A percentile compares a stretch with the other conserved stretches of the same genome.
phyloP scores from a whole-genome alignment of 257 asterid genomes.

The Capsicum pubescens region DNA sequence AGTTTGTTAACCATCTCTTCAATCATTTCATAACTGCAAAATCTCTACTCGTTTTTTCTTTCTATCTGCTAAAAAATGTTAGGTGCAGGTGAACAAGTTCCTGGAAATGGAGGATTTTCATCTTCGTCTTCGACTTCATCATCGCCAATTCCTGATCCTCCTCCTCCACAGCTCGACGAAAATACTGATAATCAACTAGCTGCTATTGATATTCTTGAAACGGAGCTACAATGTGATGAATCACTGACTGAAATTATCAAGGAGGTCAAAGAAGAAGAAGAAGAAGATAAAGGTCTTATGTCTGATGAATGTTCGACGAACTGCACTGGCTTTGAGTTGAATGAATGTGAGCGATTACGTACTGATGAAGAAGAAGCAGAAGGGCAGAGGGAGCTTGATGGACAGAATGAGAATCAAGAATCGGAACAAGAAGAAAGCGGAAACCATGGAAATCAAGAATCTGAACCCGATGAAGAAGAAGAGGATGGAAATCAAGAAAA shows the following conservation, averaged over 20 bases:
- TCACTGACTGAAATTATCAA: not conserved
- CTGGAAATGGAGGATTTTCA: not conserved
- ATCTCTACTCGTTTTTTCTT: not conserved
- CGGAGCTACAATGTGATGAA: not conserved
- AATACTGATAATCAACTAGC: not conserved
- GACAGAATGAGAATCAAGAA: not conserved
- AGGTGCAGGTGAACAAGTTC: not conserved
- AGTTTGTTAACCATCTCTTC: not conserved
- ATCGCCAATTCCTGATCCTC: not conserved
- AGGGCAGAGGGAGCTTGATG: not conserved
- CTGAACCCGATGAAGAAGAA: not conserved
- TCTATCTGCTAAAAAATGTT: not conserved
- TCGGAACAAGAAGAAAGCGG: not conserved
- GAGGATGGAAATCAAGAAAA: too few species aligned
- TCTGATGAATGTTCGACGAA: too few species aligned
- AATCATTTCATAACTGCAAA: not conserved
- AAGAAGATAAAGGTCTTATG: not conserved
- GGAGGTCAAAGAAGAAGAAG: not conserved
- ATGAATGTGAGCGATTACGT: not conserved
- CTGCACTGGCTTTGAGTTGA: not conserved
- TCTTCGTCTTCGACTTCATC: not conserved
- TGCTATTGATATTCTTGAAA: not conserved
- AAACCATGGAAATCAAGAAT: not conserved
- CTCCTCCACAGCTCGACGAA: not conserved
- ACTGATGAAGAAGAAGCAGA: conserved; percentile 2